Evolutionary conservation across 768 basidiomycete genomes (phyloP).

Genomic region (Lanmaoa rubissima): DNA sequence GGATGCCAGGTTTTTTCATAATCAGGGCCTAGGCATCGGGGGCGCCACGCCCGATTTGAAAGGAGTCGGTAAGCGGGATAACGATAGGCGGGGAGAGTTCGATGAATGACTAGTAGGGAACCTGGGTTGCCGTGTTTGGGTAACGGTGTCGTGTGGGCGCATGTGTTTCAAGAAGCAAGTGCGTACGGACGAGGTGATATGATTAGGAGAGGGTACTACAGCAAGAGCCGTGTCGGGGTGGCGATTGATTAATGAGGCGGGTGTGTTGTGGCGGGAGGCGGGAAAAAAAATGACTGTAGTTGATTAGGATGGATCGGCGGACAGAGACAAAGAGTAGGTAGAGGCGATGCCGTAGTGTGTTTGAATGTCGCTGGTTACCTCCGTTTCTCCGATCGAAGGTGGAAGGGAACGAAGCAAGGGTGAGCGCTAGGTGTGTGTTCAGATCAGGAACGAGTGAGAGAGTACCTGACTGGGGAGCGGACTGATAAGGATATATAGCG

Average conservation of each 20-base stretch:
- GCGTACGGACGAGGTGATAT: no score
- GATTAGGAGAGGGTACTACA: no score
- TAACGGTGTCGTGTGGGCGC: no score
- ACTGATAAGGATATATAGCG: conserved; percentile 20
- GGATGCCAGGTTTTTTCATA: not conserved
- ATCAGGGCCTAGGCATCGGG: not conserved
- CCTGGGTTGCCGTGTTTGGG: no score
- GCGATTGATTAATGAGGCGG: no score
- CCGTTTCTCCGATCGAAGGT: conserved; percentile 20
- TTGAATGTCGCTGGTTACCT: conserved; percentile 13
- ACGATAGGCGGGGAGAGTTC: not conserved
- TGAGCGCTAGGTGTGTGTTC: not conserved
- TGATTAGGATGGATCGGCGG: not conserved
- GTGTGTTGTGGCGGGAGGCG: no score
- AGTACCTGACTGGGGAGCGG: not conserved
- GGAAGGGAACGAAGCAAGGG: not conserved
- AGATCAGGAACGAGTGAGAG: conserved; percentile 18
- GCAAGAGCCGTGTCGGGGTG: no score
- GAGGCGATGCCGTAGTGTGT: conserved; percentile 1
- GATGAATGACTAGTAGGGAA: no score
- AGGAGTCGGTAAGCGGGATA: not conserved
- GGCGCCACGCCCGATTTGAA: conserved; percentile 1
- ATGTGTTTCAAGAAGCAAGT: no score
- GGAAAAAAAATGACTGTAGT: no score
- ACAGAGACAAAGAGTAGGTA: not conserved